Evolutionary conservation across 2,329 filamentous ascomycete genomes (phyloP).

Genomic region (Chaetomiaceae sp.): DNA sequence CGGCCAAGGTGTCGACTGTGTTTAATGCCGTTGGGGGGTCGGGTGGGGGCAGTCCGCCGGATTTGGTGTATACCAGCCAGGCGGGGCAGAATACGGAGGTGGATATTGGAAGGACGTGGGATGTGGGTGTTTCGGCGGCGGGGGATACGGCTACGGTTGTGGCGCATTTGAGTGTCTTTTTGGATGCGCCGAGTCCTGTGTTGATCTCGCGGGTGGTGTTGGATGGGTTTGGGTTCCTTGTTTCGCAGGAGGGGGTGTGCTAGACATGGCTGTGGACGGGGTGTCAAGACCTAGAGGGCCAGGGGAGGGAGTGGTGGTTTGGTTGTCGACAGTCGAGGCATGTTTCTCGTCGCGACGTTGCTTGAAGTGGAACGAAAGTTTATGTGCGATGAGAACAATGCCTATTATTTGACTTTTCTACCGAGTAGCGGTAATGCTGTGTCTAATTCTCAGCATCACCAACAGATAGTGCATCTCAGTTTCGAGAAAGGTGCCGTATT

Average conservation of each 20-base stretch:
- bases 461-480: no score
- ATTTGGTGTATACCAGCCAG: background rate
- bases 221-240: background rate
- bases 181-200: background rate
- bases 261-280: background rate
- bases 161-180: background rate
- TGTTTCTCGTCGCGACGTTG: no score
- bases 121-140: background rate
- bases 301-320: no score
- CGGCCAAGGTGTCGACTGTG: background rate
- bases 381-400: no score
- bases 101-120: background rate
- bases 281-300: no score
- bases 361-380: no score
- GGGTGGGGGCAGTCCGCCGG: background rate
- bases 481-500: no score
- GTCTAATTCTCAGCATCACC: no score
- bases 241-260: conserved; percentile 1
- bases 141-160: background rate
- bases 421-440: no score
- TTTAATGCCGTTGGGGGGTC: background rate
- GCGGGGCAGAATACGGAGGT: background rate
- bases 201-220: background rate
- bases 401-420: no score
- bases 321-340: no score